A percentile compares a stretch with the other conserved stretches of the same genome.
Conservation (phyloP, 106 monocot species). For the Allium cepa region DNA sequence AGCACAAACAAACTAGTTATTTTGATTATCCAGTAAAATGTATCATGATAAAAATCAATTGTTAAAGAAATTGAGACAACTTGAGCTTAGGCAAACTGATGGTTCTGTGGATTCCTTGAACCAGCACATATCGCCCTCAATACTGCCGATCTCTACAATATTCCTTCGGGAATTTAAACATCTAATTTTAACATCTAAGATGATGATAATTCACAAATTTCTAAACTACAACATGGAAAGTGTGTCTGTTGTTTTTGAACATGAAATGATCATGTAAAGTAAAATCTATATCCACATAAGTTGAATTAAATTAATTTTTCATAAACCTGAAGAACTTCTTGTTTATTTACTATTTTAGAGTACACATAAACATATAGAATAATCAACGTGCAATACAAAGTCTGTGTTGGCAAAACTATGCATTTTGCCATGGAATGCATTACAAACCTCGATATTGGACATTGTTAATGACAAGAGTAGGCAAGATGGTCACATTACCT, state of each 20-base stretch:
- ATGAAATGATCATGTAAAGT: neutral
- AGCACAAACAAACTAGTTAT: neutral
- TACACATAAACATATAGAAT: too few relatives aligned
- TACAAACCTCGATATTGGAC: constrained; percentile 83
- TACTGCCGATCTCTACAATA: constrained; percentile 64
- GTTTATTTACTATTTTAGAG: too few relatives aligned
- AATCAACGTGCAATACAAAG: too few relatives aligned
- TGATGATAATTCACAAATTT: neutral
- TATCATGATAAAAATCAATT: neutral
- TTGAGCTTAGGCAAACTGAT: constrained; percentile 70
- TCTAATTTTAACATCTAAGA: neutral
- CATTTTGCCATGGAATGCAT: neutral
- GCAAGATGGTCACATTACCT: constrained; percentile 88
- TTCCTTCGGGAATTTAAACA: constrained; percentile 31
- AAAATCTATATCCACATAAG: neutral
- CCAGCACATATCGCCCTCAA: constrained; percentile 91
- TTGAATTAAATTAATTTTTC: too few relatives aligned
- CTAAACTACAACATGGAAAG: neutral
- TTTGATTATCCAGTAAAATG: neutral
- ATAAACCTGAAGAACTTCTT: too few relatives aligned
- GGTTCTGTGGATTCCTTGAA: constrained; percentile 83
- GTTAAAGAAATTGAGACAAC: constrained; percentile 19
- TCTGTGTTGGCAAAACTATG: too few relatives aligned
- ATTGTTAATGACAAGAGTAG: constrained; percentile 80
- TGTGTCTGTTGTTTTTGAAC: neutral